Evolutionary conservation across 257 asterid genomes (phyloP).

Genomic region (Solanum stenotomum): DNA sequence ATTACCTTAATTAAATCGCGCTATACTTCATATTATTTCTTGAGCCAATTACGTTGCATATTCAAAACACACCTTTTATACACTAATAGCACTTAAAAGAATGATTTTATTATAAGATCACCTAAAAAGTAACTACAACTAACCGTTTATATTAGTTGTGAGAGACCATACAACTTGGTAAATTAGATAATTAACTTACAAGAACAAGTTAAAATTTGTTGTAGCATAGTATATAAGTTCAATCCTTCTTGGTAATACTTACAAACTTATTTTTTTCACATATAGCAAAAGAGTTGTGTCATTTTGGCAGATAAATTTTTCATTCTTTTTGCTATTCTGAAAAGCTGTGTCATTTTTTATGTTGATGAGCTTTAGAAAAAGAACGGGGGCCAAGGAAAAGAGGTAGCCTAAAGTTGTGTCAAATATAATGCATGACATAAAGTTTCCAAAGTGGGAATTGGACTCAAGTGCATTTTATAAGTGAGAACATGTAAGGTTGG

Average conservation of each 20-base stretch:
- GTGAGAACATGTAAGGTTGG: constrained; percentile 13
- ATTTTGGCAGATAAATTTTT: background rate
- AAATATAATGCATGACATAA: constrained; percentile 10
- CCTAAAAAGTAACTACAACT: background rate
- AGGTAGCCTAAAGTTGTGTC: background rate
- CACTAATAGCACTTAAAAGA: too few species aligned
- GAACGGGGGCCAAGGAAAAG: background rate
- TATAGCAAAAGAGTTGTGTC: background rate
- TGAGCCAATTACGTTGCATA: too few species aligned
- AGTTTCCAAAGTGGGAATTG: background rate
- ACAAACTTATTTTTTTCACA: background rate
- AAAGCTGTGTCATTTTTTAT: background rate
- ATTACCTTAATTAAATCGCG: background rate
- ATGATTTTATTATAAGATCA: background rate
- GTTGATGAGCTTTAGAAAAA: background rate
- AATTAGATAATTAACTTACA: background rate
- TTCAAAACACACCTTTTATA: too few species aligned
- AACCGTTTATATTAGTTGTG: background rate
- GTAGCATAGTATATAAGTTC: background rate
- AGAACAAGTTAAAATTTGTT: background rate
- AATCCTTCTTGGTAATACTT: background rate
- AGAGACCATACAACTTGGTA: background rate
- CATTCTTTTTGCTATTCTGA: background rate
- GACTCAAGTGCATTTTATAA: background rate
- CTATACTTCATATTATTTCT: too few species aligned